Base-by-base conservation (phyloP, 1,284 basidiomycete species). In the Moesziomyces aphidis region DNA sequence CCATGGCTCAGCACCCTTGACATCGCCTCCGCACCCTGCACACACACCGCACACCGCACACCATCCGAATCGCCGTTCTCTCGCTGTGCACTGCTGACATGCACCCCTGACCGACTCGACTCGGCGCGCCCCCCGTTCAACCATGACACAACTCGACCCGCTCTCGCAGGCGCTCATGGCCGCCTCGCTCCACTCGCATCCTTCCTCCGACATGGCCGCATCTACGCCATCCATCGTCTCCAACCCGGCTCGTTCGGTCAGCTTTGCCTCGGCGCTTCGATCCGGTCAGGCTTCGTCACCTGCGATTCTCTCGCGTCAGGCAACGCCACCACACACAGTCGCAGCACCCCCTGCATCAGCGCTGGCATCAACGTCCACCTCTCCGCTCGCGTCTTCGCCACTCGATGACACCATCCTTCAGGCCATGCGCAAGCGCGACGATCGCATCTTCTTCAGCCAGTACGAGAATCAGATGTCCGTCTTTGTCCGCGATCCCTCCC, bases 401-500 rank as follows among this genome's bases (percentile, higher is more conserved):
- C 53, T 78, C 22, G 78, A 78, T 45, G 64, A 71, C 26, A 65
- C 67, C n/a, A 63, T 80, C 15, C 44, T 76, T 5, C 69, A 70
- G n/a, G 78, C 78, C 2, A 73, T 80, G 28, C 63, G 71, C 31
- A 74, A 65, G 39, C 55, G 58, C 5, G 61, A 73, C 28, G 78
- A 80, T 54, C 70, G 76, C 48, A 67, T 77, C 64, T 80, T 80
- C 53, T 68, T 78, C 53, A 70, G 61, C 47, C 70, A 74, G 53
- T 59, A 76, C 48, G 78, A 78, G 53, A 64, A 65, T 23, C 71
- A 80, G 47, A 78, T 80, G 69, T 50, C 60, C 17, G 61, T 42
- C 5, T 66, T 75, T 23, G 62, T 80, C 13, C 53, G 55, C 15
- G 71, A 72, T 28, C 1, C 49, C 2, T 15, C 63, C 24, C 57